Percentiles rank a stretch among this genome's conserved stretches.
These are phyloP conservation scores for Hemileccinum rubropunctum DNA, from an alignment of 768 basidiomycete species.

Conservation along the genomic window DNA sequence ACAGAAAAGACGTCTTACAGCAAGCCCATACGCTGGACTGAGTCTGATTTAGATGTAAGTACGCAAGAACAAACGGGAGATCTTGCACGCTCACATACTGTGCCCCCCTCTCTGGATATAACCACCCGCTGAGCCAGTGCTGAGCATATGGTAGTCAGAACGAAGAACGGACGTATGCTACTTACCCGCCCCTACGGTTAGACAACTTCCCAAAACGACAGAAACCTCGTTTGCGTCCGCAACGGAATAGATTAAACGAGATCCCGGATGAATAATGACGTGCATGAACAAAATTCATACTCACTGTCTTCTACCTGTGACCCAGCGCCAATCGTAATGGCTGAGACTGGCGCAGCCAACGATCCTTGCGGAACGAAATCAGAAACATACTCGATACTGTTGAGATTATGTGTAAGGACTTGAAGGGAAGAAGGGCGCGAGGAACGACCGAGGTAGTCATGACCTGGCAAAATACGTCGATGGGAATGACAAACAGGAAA, in stretches of 20 bases:
- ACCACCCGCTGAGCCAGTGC: constrained; percentile 30
- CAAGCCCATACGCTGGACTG: constrained; percentile 18
- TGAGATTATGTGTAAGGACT: constrained; percentile 18
- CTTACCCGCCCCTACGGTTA: constrained; percentile 18
- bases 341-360: constrained; percentile 8
- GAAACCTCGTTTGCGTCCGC: constrained; percentile 11
- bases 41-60: background rate
- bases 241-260: constrained; percentile 7
- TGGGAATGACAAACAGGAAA: background rate
- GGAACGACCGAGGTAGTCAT: constrained; percentile 23
- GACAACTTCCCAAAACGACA: constrained; percentile 14
- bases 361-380: constrained; percentile 22
- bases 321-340: constrained; percentile 15
- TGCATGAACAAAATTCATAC: background rate
- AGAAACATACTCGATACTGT: constrained; percentile 10
- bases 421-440: constrained; percentile 23
- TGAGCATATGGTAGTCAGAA: background rate
- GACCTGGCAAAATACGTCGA: constrained; percentile 9
- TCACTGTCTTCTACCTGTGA: constrained; percentile 12
- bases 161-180: background rate
- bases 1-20: background rate
- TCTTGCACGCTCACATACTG: constrained; percentile 22
- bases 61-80: background rate
- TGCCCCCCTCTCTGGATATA: constrained; percentile 50
- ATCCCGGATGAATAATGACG: background rate